Evolutionary conservation across 371 early-diverging fungal species (phyloP).

Genomic region (Syncephalastrum monosporum): DNA sequence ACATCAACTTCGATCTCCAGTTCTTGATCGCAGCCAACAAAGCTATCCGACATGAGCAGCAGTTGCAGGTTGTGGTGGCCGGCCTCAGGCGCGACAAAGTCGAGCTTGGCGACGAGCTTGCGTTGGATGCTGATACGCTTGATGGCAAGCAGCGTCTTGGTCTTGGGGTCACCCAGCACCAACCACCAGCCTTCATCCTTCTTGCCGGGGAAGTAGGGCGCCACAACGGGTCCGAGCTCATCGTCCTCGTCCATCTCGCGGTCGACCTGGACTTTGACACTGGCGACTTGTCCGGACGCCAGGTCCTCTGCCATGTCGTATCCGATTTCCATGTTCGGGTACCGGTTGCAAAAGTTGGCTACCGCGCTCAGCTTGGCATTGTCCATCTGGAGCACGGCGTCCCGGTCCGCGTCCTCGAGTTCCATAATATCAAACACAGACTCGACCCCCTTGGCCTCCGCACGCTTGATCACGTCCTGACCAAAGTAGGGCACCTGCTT

Average conservation of each 20-base stretch:
- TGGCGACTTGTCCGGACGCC: slow-evolving; percentile 59
- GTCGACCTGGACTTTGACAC: slow-evolving; percentile 69
- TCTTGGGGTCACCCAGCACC: slow-evolving; percentile 80
- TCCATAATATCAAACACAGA: slow-evolving; percentile 94
- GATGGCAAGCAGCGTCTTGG: slow-evolving; percentile 84
- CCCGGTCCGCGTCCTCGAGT: slow-evolving; percentile 87
- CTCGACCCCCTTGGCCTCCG: slow-evolving; percentile 68
- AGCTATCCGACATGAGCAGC: slow-evolving; percentile 92
- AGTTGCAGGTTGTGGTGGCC: slow-evolving; percentile 73
- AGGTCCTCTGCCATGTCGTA: slow-evolving; percentile 68
- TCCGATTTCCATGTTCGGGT: slow-evolving; percentile 88
- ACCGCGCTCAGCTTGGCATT: slow-evolving; percentile 75
- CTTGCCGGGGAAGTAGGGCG: slow-evolving; percentile 89
- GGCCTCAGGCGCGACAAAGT: slow-evolving; percentile 76
- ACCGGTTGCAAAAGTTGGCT: slow-evolving; percentile 87
- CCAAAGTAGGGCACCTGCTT: slow-evolving; percentile 91
- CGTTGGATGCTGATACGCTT: slow-evolving; percentile 83
- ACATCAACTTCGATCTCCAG: slow-evolving; percentile 76
- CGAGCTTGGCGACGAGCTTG: slow-evolving; percentile 68
- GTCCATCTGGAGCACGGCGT: slow-evolving; percentile 62
- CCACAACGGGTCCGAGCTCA: slow-evolving; percentile 73
- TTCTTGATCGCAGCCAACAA: slow-evolving; percentile 94
- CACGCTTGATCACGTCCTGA: slow-evolving; percentile 63
- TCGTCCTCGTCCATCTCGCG: slow-evolving; percentile 75
- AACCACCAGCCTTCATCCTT: slow-evolving; percentile 98